phyloP scores from a whole-genome alignment of 163 green algal genomes.

The Chlorella variabilis region DNA sequence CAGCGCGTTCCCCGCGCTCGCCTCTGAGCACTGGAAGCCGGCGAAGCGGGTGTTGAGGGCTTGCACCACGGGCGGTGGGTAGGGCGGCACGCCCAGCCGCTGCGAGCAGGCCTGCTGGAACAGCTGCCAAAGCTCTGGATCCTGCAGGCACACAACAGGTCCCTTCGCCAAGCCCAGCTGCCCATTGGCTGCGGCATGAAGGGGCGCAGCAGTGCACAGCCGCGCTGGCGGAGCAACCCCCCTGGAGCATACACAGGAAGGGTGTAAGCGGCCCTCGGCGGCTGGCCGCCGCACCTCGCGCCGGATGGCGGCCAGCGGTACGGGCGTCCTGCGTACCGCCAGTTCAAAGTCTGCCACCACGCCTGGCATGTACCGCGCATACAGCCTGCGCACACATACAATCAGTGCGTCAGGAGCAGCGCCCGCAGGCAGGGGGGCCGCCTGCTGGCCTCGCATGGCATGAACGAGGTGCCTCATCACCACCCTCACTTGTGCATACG shows the following conservation, averaged over 20 bases:
- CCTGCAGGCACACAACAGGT: not conserved
- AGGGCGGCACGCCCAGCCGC: constrained; percentile 31
- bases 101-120: constrained; percentile 21
- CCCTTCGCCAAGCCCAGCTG: not conserved
- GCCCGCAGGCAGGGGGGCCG: not conserved
- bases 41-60: constrained; percentile 43
- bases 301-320: constrained; percentile 38
- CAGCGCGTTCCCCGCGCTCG: not conserved
- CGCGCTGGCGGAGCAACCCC: no score
- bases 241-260: no score
- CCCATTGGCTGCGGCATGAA: no score
- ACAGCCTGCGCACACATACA: constrained; percentile 29
- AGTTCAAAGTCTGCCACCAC: constrained; percentile 63
- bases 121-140: constrained; percentile 54
- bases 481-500: constrained; percentile 64
- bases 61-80: constrained; percentile 33
- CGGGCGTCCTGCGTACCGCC: constrained; percentile 50
- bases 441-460: not conserved
- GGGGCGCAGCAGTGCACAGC: no score
- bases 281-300: constrained; percentile 18
- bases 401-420: not conserved
- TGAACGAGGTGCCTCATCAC: not conserved
- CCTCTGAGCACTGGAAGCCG: constrained; percentile 37
- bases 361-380: constrained; percentile 38
- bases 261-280: not conserved